Percentiles rank a stretch among this genome's conserved stretches.
These are phyloP conservation scores for Cicer judaicum DNA, from an alignment of 306 rosid genomes.

Conservation along the genomic window DNA sequence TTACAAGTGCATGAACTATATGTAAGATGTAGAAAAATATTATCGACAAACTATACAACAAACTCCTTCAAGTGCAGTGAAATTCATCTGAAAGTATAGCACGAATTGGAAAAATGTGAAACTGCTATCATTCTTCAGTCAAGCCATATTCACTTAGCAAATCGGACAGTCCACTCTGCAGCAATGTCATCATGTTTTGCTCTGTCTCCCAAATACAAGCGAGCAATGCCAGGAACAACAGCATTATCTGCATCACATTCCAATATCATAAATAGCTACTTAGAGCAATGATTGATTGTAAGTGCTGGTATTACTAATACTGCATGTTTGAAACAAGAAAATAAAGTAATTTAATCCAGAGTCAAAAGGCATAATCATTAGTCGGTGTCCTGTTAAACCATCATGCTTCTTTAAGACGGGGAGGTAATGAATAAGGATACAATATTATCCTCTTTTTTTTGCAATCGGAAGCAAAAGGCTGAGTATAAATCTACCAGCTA, in stretches of 20 bases:
- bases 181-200: conserved; percentile 80
- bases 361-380: conserved; percentile 12
- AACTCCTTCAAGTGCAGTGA: neutral
- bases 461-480: conserved; percentile 7
- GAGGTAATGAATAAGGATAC: neutral
- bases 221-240: conserved; percentile 70
- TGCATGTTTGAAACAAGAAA: conserved; percentile 14
- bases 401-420: conserved; percentile 11
- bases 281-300: neutral
- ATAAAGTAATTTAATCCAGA: neutral
- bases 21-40: neutral
- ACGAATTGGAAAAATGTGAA: neutral
- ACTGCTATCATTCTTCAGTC: conserved; percentile 5
- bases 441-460: conserved; percentile 17
- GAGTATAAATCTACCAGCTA: conserved; percentile 5
- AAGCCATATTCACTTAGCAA: conserved; percentile 68
- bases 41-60: neutral
- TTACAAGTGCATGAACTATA: neutral
- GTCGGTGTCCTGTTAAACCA: neutral
- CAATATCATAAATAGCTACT: conserved; percentile 18
- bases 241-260: conserved; percentile 66
- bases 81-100: neutral
- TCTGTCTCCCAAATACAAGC: conserved; percentile 72
- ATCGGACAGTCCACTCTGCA: conserved; percentile 84
- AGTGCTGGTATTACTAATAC: conserved; percentile 2